Percentiles rank a stretch among this genome's conserved stretches.
Evolutionary conservation across 768 basidiomycete genomes (phyloP).

Genomic region (Pleurotus pulmonarius): DNA sequence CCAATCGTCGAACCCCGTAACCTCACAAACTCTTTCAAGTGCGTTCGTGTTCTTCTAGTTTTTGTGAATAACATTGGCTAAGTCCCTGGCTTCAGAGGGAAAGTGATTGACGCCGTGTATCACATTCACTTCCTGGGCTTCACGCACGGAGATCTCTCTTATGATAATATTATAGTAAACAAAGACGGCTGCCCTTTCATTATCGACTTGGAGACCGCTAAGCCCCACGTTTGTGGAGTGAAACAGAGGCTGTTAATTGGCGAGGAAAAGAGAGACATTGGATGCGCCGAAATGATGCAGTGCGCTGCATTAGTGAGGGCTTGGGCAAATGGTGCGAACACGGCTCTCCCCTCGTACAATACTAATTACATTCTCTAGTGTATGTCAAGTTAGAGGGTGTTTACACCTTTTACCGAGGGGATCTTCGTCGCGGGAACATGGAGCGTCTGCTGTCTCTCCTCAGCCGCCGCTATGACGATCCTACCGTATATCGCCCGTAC

Average conservation of each 20-base stretch:
- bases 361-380: too few relatives aligned
- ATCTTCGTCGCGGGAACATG: neutral
- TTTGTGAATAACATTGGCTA: neutral
- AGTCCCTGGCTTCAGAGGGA: neutral
- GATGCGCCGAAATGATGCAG: neutral
- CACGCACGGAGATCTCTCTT: neutral
- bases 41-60: neutral
- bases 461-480: neutral
- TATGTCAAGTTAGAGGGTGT: too few relatives aligned
- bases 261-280: neutral
- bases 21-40: neutral
- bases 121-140: neutral
- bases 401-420: neutral
- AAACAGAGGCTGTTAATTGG: neutral
- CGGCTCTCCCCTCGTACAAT: too few relatives aligned
- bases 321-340: neutral
- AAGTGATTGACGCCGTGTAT: neutral
- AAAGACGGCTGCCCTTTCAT: neutral
- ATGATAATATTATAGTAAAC: neutral
- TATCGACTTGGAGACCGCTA: neutral
- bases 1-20: neutral
- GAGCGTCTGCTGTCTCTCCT: neutral
- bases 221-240: neutral
- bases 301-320: neutral
- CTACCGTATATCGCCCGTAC: neutral